Conservation (phyloP, 2,329 filamentous ascomycete genomes). For the Cercospora zeae-maydis region DNA sequence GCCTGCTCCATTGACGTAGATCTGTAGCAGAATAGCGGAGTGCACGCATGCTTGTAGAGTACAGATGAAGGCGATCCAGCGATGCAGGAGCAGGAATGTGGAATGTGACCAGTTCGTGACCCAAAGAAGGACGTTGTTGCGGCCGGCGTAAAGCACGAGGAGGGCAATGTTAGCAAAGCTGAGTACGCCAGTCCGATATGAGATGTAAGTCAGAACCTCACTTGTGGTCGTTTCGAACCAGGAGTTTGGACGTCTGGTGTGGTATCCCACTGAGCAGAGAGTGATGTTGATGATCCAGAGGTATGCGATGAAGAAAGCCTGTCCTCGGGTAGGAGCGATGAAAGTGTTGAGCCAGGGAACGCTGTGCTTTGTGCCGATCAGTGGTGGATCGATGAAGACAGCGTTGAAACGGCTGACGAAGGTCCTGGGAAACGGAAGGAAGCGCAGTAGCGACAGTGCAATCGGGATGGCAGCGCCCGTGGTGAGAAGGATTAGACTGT, state of each 20-base stretch:
- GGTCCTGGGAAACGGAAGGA: conserved; percentile 17
- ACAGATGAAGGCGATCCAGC: conserved; percentile 48
- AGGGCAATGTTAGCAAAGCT: conserved; percentile 44
- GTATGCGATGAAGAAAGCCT: conserved; percentile 31
- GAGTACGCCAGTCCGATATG: conserved; percentile 44
- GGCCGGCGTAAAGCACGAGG: conserved; percentile 44
- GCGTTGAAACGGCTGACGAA: conserved; percentile 17
- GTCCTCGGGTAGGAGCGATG: conserved; percentile 28
- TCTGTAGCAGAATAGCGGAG: conserved; percentile 42
- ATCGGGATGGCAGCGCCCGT: conserved; percentile 23
- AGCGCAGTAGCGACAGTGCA: conserved; percentile 19
- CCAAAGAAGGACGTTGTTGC: conserved; percentile 51
- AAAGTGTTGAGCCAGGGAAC: conserved; percentile 13
- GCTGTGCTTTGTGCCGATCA: conserved; percentile 13
- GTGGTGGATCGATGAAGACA: conserved; percentile 20
- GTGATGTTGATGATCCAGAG: conserved; percentile 34
- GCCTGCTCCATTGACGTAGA: conserved; percentile 32
- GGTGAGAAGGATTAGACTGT: conserved; percentile 24
- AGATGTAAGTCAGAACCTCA: conserved; percentile 26
- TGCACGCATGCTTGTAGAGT: conserved; percentile 49
- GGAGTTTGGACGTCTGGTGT: conserved; percentile 27
- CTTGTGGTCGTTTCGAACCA: conserved; percentile 21
- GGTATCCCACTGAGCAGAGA: conserved; percentile 29
- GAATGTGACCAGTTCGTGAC: conserved; percentile 50
- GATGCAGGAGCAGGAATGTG: conserved; percentile 50